Conservation (phyloP, 2,329 filamentous ascomycete genomes). For the Westerdykella aurantiaca region DNA sequence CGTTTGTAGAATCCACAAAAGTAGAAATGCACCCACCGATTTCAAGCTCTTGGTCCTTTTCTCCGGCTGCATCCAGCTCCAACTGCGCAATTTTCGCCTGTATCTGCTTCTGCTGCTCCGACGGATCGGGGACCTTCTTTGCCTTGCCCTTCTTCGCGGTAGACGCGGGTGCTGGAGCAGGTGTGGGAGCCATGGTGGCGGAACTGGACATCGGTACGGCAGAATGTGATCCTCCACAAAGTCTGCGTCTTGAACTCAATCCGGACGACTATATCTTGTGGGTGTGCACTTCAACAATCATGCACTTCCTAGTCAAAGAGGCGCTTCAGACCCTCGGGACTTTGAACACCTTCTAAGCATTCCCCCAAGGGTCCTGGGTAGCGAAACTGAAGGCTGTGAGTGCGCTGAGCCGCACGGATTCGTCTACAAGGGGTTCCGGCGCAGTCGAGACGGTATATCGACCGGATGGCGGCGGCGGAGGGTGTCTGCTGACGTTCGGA, state of each 20-base stretch:
- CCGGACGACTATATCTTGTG: no score
- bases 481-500: conserved; percentile 26
- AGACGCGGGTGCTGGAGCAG: conserved; percentile 43
- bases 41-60: conserved; percentile 92
- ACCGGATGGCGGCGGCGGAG: conserved; percentile 10
- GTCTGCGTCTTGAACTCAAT: conserved; percentile 29
- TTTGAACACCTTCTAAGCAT: conserved; percentile 13
- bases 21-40: conserved; percentile 58
- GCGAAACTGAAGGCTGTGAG: conserved; percentile 1
- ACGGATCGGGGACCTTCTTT: conserved; percentile 79
- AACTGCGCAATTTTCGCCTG: conserved; percentile 92
- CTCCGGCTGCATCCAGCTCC: conserved; percentile 85
- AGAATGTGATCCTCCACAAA: conserved; percentile 34
- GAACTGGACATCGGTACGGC: conserved; percentile 36
- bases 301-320: neutral
- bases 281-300: no score
- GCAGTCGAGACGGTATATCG: conserved; percentile 7
- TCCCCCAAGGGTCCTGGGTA: conserved; percentile 3
- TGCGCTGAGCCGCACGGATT: conserved; percentile 1
- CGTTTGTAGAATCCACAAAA: no score
- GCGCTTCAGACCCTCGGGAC: conserved; percentile 7
- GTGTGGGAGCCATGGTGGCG: conserved; percentile 41
- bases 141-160: conserved; percentile 71
- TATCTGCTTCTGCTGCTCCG: conserved; percentile 85
- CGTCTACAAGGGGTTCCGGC: conserved; percentile 14